phyloP scores from a whole-genome alignment of 192 early-diverging fungal species.

The Pecoramyces ruminantium region DNA sequence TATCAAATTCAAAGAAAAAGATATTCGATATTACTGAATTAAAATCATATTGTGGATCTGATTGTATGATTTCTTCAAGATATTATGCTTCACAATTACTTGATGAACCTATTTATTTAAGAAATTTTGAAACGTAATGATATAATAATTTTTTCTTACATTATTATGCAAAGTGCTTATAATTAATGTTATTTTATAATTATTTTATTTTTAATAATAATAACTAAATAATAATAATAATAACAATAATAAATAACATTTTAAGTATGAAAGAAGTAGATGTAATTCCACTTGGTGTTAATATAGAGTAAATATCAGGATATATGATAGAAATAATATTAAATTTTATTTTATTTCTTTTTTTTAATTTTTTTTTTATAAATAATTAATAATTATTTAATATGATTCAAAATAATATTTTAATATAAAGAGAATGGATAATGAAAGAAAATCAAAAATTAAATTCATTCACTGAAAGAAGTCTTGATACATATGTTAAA shows the following conservation, averaged over 20 bases:
- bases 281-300: neutral
- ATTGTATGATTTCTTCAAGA: conserved; percentile 52
- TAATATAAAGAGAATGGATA: neutral
- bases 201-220: no score
- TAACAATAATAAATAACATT: no score
- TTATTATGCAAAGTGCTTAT: no score
- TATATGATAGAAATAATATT: no score
- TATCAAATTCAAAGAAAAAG: conserved; percentile 52
- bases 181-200: no score
- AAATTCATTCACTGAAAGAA: neutral
- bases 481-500: neutral
- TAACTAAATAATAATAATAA: no score
- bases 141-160: no score
- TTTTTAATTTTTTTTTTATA: neutral
- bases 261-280: neutral
- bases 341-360: no score
- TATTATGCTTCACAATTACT: conserved; percentile 53
- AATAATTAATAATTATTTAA: no score
- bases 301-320: neutral
- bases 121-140: conserved; percentile 11
- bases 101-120: conserved; percentile 57
- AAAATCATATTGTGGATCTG: conserved; percentile 45
- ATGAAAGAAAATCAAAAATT: neutral
- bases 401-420: no score
- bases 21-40: conserved; percentile 59